Conservation (phyloP, 2,329 filamentous ascomycete species). For the Penicillium sp. region DNA sequence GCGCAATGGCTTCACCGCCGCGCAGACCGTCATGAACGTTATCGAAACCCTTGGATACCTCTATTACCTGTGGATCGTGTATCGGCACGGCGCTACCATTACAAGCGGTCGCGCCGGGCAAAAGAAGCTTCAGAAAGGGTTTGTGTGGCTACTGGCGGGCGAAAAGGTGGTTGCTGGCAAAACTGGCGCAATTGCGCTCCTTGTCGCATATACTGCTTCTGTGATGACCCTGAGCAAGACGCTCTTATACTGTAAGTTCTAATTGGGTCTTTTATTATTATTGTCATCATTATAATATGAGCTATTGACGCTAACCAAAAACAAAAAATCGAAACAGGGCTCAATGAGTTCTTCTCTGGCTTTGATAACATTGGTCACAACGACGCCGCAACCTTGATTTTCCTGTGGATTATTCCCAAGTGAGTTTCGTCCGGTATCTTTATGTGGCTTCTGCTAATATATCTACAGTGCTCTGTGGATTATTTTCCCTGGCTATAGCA, state of each 20-base stretch:
- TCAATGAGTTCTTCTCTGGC: constrained; percentile 64
- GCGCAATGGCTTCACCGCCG: constrained; percentile 74
- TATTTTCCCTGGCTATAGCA: constrained; percentile 65
- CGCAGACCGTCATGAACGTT: constrained; percentile 71
- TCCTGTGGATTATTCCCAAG: constrained; percentile 70
- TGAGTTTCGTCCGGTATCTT: constrained; percentile 43
- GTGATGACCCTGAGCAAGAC: constrained; percentile 72
- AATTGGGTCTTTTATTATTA: neutral
- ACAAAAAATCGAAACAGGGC: constrained; percentile 42
- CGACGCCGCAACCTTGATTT: constrained; percentile 54
- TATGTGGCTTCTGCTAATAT: neutral
- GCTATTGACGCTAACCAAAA: constrained; percentile 2
- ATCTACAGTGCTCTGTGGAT: constrained; percentile 64
- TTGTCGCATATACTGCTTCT: constrained; percentile 63
- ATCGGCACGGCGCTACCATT: constrained; percentile 43
- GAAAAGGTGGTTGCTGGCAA: constrained; percentile 57
- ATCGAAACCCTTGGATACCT: constrained; percentile 70
- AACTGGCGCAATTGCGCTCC: constrained; percentile 57
- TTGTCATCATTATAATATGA: neutral
- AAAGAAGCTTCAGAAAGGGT: constrained; percentile 34
- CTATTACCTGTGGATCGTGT: constrained; percentile 63
- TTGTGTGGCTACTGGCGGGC: constrained; percentile 51
- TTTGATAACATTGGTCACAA: constrained; percentile 69
- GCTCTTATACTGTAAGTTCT: constrained; percentile 62
- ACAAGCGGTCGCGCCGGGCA: constrained; percentile 30